Base-by-base conservation (phyloP, 1,139 yeast genomes). In the Yamadazyma membranifaciens region DNA sequence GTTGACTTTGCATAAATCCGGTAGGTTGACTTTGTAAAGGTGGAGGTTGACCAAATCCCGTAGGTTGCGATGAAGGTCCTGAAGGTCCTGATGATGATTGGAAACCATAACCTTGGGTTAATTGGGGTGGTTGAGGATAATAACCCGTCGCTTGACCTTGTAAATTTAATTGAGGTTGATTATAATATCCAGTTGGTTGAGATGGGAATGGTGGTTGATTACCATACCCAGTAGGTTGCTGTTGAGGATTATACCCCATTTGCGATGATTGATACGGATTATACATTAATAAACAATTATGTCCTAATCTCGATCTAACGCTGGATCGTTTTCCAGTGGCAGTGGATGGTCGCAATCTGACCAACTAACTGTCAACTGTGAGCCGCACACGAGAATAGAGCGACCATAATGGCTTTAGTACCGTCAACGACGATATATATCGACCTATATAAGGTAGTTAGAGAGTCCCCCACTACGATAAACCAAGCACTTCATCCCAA, bases 401-500 rank as follows among this genome's bases (percentile, higher is more conserved):
- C n/a, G n/a, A n/a, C n/a, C n/a, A n/a, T n/a, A n/a, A n/a, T n/a
- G n/a, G n/a, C n/a, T n/a, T n/a, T n/a, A n/a, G n/a, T n/a, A n/a
- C n/a, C n/a, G n/a, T n/a, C n/a, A n/a, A n/a, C n/a, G n/a, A n/a
- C n/a, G n/a, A n/a, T n/a, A n/a, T n/a, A n/a, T n/a, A n/a, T n/a
- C n/a, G n/a, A n/a, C n/a, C n/a, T n/a, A n/a, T n/a, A n/a, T n/a
- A n/a, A n/a, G n/a, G n/a, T n/a, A n/a, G n/a, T n/a, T n/a, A n/a
- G n/a, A n/a, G n/a, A n/a, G n/a, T n/a, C n/a, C n/a, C n/a, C n/a
- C n/a, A n/a, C n/a, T n/a, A n/a, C 27, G 13, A 22, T 25, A 30
- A 9, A 6, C 30, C 38, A 27, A 63, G 45, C 2, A 68, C 70
- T 46, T 69, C 78, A 50, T 72, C 71, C 94, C 94, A 85, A 55